Percentiles rank a stretch among this genome's conserved stretches.
Conservation (phyloP, 148 eudicot genomes). For the Simmondsia chinensis region DNA sequence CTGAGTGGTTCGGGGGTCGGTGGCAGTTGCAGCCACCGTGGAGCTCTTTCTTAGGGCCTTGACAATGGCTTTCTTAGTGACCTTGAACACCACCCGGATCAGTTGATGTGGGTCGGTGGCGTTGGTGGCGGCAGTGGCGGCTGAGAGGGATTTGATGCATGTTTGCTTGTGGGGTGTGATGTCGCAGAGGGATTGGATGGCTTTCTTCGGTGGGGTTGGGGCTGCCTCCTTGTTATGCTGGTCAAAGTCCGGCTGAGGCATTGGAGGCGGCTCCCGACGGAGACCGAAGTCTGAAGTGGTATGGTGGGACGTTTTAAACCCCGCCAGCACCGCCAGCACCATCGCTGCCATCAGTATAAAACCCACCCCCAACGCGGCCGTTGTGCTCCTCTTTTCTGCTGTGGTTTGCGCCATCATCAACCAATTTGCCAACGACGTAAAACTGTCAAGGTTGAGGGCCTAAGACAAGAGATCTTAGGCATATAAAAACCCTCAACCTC, state of each 20-base stretch:
- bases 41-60: conserved; percentile 13
- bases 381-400: no score
- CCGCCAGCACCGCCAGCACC: no score
- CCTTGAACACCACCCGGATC: conserved; percentile 20
- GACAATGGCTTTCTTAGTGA: conserved; percentile 10
- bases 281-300: background rate
- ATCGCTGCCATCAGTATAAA: no score
- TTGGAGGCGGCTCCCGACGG: background rate
- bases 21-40: conserved; percentile 9
- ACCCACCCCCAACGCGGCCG: no score
- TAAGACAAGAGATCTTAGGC: no score
- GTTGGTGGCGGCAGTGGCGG: conserved; percentile 9
- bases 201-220: conserved; percentile 12
- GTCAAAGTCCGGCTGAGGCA: background rate
- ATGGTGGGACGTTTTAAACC: background rate
- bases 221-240: background rate
- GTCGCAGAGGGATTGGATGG: conserved; percentile 23
- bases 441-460: no score
- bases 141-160: conserved; percentile 24
- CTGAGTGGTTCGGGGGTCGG: conserved; percentile 19
- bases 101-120: conserved; percentile 31
- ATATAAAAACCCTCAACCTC: no score
- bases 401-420: no score
- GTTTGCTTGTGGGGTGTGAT: conserved; percentile 23
- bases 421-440: no score